Evolutionary conservation across 495 filamentous ascomycete species (phyloP).

Genomic region (Astrocystis sublimbata): DNA sequence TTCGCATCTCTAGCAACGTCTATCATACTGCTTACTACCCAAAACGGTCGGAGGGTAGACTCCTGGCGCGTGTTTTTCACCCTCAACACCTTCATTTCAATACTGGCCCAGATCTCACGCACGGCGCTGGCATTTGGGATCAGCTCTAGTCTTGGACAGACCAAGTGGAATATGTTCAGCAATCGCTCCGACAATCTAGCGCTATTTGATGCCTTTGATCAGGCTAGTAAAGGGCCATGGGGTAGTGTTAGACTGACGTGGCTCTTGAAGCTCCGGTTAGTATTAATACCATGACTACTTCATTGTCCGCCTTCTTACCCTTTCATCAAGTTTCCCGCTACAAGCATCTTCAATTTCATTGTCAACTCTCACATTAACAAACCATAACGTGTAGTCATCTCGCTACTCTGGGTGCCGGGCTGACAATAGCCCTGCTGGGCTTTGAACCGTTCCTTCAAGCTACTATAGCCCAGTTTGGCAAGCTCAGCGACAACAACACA

Average conservation of each 20-base stretch:
- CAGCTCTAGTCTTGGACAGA: conserved; percentile 1
- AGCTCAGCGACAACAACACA: background rate
- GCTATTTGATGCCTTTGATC: conserved; percentile 3
- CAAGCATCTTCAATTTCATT: too few relatives aligned
- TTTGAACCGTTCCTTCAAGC: conserved; percentile 3
- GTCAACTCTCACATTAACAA: too few relatives aligned
- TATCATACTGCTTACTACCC: background rate
- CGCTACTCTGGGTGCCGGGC: background rate
- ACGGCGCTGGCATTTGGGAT: conserved; percentile 5
- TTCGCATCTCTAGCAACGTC: background rate
- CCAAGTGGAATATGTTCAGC: conserved; percentile 11
- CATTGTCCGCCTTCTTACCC: too few relatives aligned
- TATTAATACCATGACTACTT: background rate
- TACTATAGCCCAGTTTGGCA: background rate
- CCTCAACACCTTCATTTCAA: background rate
- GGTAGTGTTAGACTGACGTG: background rate
- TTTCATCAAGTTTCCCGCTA: too few relatives aligned
- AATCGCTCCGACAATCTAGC: background rate
- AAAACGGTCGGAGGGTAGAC: background rate
- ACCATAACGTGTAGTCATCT: background rate
- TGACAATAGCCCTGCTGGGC: background rate
- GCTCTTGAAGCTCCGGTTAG: background rate
- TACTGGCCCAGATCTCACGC: background rate
- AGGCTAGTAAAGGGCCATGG: conserved; percentile 13
- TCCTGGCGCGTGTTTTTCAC: background rate